Base-by-base conservation (phyloP, 148 eudicot genomes). In the Spergularia bocconei region DNA sequence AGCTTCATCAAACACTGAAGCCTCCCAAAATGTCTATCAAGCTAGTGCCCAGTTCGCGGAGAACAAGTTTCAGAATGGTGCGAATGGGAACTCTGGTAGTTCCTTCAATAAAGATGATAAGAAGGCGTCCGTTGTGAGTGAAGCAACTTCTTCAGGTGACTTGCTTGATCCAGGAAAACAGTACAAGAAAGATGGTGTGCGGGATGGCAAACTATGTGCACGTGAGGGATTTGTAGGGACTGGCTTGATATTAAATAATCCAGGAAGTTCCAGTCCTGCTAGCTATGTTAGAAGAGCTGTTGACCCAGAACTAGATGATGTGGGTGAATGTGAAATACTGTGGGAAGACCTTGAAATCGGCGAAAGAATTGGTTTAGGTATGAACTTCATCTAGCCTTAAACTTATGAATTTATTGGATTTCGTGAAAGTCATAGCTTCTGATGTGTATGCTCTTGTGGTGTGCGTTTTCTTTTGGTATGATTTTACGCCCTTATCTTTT, bases 281-380 rank as follows among this genome's bases (percentile, higher is more conserved):
- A 75, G 63, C 77, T 70, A 80, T 54, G 63, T 72, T 70, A 71
- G 86, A 51, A 70, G 68, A 69, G 80, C 79, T 70, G 84, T 69
- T 82, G 92, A 92, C 72, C 89, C 86, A 39, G 82, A 84, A 56
- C 85, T 95, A 75, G 99, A 92, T 84, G 99, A 91, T 85, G 99
- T 95, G 64, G 93, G 92, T 76, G 92, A 90, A 41, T 91, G 97
- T 85, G 99, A 95, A 85, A 92, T 92, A 77, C 85, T 86, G 38
- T 95, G 99, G 99, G 99, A 95, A 78, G 90, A 92, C 80, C 97
- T 95, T 82, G 90, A 85, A 60, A 77, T 95, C 77, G 98, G 94
- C 64, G 99, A 95, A 86, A 87, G 99, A 76, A 95, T 95, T 79
- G 99, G 98, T 79, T 85, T 95, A 86, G 99, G 99, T 95, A 92